Base-by-base conservation (phyloP, 2,329 filamentous ascomycete species). In the Claviceps cyperi region DNA sequence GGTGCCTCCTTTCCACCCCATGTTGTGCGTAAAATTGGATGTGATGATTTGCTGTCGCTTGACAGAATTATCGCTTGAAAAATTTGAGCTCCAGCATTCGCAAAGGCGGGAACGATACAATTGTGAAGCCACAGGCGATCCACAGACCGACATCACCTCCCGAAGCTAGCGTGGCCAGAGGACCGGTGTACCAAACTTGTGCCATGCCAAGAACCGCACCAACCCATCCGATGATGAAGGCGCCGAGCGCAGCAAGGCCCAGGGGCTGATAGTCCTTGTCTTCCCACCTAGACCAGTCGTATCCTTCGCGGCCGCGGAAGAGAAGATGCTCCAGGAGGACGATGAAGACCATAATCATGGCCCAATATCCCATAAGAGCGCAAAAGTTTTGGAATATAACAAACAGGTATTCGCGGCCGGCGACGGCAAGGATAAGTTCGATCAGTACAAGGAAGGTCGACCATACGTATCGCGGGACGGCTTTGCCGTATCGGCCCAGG, bases 101-200 rank as follows among this genome's bases (percentile, higher is more conserved):
- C 35, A 65, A 37, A 0, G 59, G 56, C 0, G 59, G 57, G 38
- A 64, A 65, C 0, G 55, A 46, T 1, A 65, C 62, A 57, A 86
- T 82, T 1, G 68, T 71, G 60, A 86, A 85, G 0, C 72, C 82
- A 46, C 85, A 62, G 61, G 85, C 82, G 55, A 86, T 80, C 4
- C 69, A 71, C 36, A 73, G 62, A 19, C 77, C 78, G 47, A 65
- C 68, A 24, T 65, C 69, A 59, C 51, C 69, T 63, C 40, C 78
- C 73, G 49, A 54, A 2, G 80, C 80, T 32, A 77, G 66, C 58
- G 66, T 60, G 0, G 77, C 77, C 53, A 81, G 72, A 0, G 77
- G 77, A 0, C 78, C 78, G 4, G 71, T 70, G 49, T 74, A 81
- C 76, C 77, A 81, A 1, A 69, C 72, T 58, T 79, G 75, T 2